Percentiles rank a stretch among this genome's conserved stretches.
These are phyloP conservation scores for Triangularia verruculosa DNA, from an alignment of 2,329 filamentous ascomycete species.

Conservation along the genomic window DNA sequence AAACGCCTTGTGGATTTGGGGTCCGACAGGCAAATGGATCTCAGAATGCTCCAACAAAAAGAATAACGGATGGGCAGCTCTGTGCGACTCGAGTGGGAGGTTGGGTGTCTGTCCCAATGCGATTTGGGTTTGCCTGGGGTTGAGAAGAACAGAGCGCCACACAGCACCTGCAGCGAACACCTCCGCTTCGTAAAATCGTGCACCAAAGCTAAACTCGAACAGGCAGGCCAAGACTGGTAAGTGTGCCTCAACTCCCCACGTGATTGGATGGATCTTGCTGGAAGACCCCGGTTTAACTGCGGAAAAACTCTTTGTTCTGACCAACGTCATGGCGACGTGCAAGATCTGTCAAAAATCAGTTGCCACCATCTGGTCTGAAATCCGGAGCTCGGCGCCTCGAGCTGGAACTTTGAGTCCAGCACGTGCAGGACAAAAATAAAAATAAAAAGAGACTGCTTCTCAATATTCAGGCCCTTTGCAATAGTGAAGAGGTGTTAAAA, in stretches of 20 bases:
- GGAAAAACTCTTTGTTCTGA: conserved; percentile 7
- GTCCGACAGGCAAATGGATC: neutral
- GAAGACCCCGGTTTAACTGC: neutral
- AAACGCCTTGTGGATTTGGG: neutral
- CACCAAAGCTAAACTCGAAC: conserved; percentile 12
- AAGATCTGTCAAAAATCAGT: neutral
- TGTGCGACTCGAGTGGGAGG: neutral
- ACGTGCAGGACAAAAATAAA: too few species aligned
- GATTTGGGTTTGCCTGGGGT: conserved; percentile 3
- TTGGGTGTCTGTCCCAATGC: neutral
- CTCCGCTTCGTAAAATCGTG: conserved; percentile 1
- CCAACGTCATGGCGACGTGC: conserved; percentile 17
- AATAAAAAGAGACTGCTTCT: too few species aligned
- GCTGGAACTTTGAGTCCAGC: neutral
- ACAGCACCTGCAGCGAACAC: neutral
- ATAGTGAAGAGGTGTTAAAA: too few species aligned
- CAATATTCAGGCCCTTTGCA: too few species aligned
- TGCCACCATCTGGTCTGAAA: neutral
- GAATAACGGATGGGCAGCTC: neutral
- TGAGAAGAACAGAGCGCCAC: neutral
- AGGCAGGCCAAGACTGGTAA: neutral
- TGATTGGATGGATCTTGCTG: conserved; percentile 11
- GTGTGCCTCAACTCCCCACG: neutral
- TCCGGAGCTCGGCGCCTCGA: neutral
- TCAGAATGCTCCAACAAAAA: neutral